phyloP scores from a whole-genome alignment of 2,329 filamentous ascomycete species.

The Cladophialophora immunda region DNA sequence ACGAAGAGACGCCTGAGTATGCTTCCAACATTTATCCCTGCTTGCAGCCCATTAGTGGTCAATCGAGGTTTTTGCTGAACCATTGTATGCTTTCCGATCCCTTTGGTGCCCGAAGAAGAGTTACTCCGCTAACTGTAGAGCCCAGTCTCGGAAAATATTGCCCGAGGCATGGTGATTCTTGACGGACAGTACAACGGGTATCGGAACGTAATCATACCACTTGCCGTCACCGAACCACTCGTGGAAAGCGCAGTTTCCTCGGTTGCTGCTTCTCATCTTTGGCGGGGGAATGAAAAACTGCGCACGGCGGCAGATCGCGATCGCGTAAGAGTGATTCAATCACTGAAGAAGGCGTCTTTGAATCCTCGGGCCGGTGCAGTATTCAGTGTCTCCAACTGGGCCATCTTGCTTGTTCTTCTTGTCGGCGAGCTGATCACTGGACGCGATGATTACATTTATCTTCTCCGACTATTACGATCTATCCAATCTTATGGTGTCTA shows the following conservation, averaged over 20 bases:
- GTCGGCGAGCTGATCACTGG: neutral
- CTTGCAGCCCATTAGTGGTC: neutral
- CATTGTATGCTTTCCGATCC: neutral
- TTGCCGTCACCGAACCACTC: constrained; percentile 41
- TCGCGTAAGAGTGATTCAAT: neutral
- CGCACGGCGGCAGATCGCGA: neutral
- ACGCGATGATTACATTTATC: too few relatives aligned
- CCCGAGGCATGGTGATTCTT: constrained; percentile 1
- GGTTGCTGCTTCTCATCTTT: constrained; percentile 1
- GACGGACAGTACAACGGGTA: constrained; percentile 15
- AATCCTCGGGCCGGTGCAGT: neutral
- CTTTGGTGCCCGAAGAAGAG: too few relatives aligned
- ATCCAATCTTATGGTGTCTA: too few relatives aligned
- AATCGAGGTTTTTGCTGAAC: neutral
- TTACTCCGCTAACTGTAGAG: neutral
- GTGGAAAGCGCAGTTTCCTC: neutral
- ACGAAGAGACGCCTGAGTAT: too few relatives aligned
- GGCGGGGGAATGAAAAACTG: too few relatives aligned
- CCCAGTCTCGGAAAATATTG: constrained; percentile 1
- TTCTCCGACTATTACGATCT: too few relatives aligned
- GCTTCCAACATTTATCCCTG: too few relatives aligned
- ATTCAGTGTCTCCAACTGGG: neutral
- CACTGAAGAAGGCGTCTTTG: neutral
- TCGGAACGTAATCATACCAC: constrained; percentile 25
- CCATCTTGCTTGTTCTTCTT: neutral